These are phyloP conservation scores for Rhizodiscina lignyota DNA, from an alignment of 495 filamentous ascomycete species.

Conservation along the genomic window DNA sequence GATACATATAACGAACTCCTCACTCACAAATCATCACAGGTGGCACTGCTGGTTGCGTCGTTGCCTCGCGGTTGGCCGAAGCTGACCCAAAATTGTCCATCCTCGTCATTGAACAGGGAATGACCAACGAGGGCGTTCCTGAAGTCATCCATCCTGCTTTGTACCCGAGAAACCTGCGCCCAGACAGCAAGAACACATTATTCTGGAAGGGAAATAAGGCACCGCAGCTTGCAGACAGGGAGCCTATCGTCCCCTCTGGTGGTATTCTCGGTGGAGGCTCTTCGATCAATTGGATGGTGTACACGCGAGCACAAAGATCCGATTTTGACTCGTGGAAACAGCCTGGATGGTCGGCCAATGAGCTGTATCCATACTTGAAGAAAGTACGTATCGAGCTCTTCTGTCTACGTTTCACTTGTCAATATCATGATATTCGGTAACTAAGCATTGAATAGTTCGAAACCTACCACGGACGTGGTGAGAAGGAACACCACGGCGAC, in stretches of 20 bases:
- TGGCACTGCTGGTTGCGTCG: constrained; percentile 45
- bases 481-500: constrained; percentile 27
- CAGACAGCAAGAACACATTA: constrained; percentile 18
- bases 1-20: too few species aligned
- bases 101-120: constrained; percentile 32
- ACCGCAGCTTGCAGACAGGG: constrained; percentile 28
- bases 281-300: constrained; percentile 39
- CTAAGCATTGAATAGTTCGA: constrained; percentile 17
- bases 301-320: constrained; percentile 24
- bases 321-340: too few species aligned
- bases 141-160: constrained; percentile 27
- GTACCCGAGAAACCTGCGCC: constrained; percentile 18
- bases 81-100: constrained; percentile 34
- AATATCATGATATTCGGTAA: background rate
- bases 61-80: constrained; percentile 26
- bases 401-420: too few species aligned
- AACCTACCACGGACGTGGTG: constrained; percentile 28
- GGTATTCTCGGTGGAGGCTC: constrained; percentile 41
- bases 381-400: too few species aligned
- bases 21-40: constrained; percentile 11
- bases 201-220: constrained; percentile 20
- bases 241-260: constrained; percentile 31
- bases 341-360: too few species aligned
- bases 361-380: too few species aligned
- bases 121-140: constrained; percentile 29